Conservation (phyloP, 2,329 filamentous ascomycete species). For the Eurotiales sp. region DNA sequence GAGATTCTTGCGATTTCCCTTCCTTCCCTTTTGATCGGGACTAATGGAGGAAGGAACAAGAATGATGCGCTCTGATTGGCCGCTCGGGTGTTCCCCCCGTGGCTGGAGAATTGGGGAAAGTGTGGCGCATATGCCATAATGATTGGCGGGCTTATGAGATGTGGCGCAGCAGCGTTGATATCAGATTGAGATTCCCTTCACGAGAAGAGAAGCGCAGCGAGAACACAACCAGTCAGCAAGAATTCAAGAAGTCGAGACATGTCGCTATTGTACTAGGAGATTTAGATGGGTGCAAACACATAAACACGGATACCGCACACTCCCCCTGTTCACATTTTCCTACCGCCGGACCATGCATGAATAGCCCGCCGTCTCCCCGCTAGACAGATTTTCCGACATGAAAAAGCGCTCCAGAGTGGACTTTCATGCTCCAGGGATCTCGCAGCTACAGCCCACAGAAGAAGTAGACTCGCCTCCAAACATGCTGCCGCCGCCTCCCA, state of each 20-base stretch:
- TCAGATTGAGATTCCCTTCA: no score
- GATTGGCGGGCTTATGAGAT: not conserved
- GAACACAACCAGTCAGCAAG: no score
- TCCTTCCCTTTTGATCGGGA: not conserved
- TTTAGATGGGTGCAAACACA: no score
- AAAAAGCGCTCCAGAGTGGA: constrained; percentile 55
- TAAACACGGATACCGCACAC: no score
- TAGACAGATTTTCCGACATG: constrained; percentile 47
- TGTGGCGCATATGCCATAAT: not conserved
- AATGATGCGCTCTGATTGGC: constrained; percentile 10
- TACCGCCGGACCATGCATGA: no score
- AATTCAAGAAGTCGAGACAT: no score
- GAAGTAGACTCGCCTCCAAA: constrained; percentile 18
- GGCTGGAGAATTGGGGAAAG: constrained; percentile 15
- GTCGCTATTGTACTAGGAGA: no score
- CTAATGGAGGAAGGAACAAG: not conserved
- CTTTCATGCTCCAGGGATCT: constrained; percentile 24
- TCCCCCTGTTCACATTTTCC: no score
- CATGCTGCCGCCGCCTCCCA: constrained; percentile 35
- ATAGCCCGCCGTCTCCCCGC: no score
- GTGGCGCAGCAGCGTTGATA: no score
- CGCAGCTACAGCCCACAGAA: constrained; percentile 4
- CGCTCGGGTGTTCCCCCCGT: constrained; percentile 12
- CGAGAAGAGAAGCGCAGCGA: no score
- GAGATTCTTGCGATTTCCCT: no score